Conservation (phyloP, 345 rosid species). For the Camelina neglecta region DNA sequence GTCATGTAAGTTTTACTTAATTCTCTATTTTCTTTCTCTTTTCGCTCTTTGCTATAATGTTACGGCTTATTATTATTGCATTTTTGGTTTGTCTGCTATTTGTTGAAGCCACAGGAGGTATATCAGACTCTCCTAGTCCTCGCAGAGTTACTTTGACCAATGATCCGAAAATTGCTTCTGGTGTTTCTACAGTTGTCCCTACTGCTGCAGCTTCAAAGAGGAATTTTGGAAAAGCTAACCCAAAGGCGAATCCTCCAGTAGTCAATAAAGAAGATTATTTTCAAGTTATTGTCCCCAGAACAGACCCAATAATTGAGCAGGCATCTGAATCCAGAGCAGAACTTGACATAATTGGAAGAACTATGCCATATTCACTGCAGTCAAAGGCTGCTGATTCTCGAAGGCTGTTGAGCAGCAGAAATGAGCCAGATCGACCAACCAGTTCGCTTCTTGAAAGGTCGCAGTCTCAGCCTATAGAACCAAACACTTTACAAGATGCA, state of each 20-base stretch:
- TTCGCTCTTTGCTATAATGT: constrained; percentile 10
- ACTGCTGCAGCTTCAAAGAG: constrained; percentile 59
- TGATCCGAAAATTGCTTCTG: constrained; percentile 50
- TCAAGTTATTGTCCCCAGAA: constrained; percentile 85
- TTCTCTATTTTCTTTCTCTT: constrained; percentile 37
- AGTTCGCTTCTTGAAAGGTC: constrained; percentile 53
- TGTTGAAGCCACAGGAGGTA: constrained; percentile 82
- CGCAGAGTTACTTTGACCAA: constrained; percentile 62
- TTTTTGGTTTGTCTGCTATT: constrained; percentile 49
- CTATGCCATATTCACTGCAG: constrained; percentile 98
- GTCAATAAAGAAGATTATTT: constrained; percentile 60
- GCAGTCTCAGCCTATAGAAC: constrained; percentile 51
- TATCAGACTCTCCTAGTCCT: constrained; percentile 82
- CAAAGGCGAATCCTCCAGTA: constrained; percentile 54
- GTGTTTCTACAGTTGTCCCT: constrained; percentile 52
- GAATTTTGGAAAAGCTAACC: constrained; percentile 53
- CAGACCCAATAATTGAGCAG: constrained; percentile 60
- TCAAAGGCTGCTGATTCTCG: constrained; percentile 68
- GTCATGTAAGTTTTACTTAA: constrained; percentile 59
- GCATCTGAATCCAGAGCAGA: constrained; percentile 77
- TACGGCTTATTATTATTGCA: constrained; percentile 26
- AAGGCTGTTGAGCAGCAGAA: constrained; percentile 58
- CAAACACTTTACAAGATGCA: constrained; percentile 50
- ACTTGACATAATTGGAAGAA: constrained; percentile 77
- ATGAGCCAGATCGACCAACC: constrained; percentile 63